These are phyloP conservation scores for Blepharisma japonicum DNA, from an alignment of 73 alveolate genomes.

Conservation along the genomic window DNA sequence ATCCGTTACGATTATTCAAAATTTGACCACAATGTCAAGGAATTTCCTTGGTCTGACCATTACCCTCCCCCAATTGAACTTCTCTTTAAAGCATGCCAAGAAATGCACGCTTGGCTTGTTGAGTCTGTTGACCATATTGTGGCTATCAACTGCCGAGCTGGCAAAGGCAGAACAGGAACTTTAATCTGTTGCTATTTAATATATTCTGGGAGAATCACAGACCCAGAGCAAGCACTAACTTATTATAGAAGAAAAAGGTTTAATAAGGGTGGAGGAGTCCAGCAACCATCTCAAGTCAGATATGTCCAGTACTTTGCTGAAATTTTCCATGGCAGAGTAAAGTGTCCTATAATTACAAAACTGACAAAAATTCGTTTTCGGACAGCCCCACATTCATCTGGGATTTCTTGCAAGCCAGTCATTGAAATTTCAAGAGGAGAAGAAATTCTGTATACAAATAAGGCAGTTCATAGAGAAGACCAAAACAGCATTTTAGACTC, in stretches of 20 bases:
- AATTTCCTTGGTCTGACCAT: not conserved
- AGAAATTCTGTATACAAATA: not conserved
- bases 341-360: not conserved
- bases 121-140: not conserved
- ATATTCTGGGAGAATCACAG: conserved; percentile 49
- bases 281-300: conserved; percentile 60
- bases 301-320: conserved; percentile 60
- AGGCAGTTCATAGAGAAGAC: not conserved
- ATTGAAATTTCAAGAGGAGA: not conserved
- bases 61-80: conserved; percentile 11
- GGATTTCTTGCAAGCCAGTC: not conserved
- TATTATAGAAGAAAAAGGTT: conserved; percentile 59
- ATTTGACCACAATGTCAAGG: conserved; percentile 3
- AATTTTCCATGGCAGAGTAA: conserved; percentile 29
- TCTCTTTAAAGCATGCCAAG: not conserved
- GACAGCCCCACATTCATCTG: conserved; percentile 6
- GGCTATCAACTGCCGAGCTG: conserved; percentile 72
- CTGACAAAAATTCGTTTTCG: not conserved
- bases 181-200: conserved; percentile 80
- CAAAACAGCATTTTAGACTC: not conserved
- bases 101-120: not conserved
- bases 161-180: conserved; percentile 92
- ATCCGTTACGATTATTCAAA: conserved; percentile 22
- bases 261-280: conserved; percentile 59
- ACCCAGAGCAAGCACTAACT: conserved; percentile 65